Percentiles rank a stretch among this genome's conserved stretches.
phyloP scores from a whole-genome alignment of 306 rosid genomes.

The Vigna trinervia region DNA sequence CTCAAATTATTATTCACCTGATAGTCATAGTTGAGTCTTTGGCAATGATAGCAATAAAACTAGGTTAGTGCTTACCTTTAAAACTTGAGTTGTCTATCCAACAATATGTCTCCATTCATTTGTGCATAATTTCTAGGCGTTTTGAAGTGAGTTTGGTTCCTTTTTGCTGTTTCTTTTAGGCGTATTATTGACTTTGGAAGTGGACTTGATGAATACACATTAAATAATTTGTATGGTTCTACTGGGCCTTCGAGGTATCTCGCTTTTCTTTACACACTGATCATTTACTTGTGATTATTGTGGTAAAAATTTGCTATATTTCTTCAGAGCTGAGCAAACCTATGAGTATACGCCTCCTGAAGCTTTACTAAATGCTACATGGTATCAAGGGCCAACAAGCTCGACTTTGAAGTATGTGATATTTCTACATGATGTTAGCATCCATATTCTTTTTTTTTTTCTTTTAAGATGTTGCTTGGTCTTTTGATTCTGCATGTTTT shows the following conservation, averaged over 20 bases:
- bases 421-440: conserved; percentile 38
- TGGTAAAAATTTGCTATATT: conserved; percentile 40
- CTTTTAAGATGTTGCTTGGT: conserved; percentile 17
- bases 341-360: conserved; percentile 90
- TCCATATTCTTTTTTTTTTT: conserved; percentile 21
- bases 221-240: conserved; percentile 87
- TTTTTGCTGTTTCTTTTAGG: conserved; percentile 46
- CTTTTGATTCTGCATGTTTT: conserved; percentile 29
- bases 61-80: conserved; percentile 21
- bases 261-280: conserved; percentile 27
- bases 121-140: conserved; percentile 16
- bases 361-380: conserved; percentile 82
- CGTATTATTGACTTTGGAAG: conserved; percentile 92
- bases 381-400: conserved; percentile 79
- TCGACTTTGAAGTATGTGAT: conserved; percentile 75
- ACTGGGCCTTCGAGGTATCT: conserved; percentile 88
- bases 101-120: not conserved
- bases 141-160: conserved; percentile 30
- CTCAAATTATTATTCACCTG: conserved; percentile 23
- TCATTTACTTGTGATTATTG: conserved; percentile 15
- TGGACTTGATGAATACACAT: conserved; percentile 83
- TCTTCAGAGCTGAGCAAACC: conserved; percentile 86
- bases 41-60: conserved; percentile 41
- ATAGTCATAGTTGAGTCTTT: conserved; percentile 33
- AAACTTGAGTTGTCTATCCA: conserved; percentile 38